Percentiles rank a stretch among this genome's conserved stretches.
These are phyloP conservation scores for Cryomyces minteri DNA, from an alignment of 495 filamentous ascomycete genomes.

Conservation along the genomic window DNA sequence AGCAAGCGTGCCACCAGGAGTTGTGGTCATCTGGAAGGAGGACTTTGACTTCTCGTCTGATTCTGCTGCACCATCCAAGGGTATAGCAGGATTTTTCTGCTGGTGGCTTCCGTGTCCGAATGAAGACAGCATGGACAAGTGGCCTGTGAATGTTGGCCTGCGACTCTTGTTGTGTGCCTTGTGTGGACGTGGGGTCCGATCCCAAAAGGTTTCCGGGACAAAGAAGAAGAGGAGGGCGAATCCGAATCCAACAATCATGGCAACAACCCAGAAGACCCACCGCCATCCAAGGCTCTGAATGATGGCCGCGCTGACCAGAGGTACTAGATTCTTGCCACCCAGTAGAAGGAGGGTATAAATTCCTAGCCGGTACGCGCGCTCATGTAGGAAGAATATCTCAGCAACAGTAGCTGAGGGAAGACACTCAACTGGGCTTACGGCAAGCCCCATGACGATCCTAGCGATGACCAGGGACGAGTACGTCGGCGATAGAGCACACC, in stretches of 20 bases:
- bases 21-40: background rate
- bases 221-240: constrained; percentile 68
- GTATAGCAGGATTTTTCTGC: background rate
- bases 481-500: constrained; percentile 71
- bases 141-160: background rate
- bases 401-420: constrained; percentile 88
- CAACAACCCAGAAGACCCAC: constrained; percentile 89
- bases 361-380: constrained; percentile 86
- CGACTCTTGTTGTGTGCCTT: constrained; percentile 18
- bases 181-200: constrained; percentile 56
- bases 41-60: background rate
- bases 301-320: constrained; percentile 72
- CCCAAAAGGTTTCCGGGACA: constrained; percentile 94
- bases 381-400: constrained; percentile 93
- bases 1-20: background rate
- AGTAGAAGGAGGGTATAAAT: constrained; percentile 84
- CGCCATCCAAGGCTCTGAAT: constrained; percentile 67
- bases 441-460: constrained; percentile 71
- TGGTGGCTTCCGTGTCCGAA: too few relatives aligned
- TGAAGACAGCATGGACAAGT: background rate
- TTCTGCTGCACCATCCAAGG: background rate
- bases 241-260: constrained; percentile 65
- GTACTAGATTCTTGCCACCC: constrained; percentile 84
- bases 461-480: constrained; percentile 68
- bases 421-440: constrained; percentile 84